Base-by-base conservation (phyloP, 1,139 yeast species). In the Lizanozyma gosingica region DNA sequence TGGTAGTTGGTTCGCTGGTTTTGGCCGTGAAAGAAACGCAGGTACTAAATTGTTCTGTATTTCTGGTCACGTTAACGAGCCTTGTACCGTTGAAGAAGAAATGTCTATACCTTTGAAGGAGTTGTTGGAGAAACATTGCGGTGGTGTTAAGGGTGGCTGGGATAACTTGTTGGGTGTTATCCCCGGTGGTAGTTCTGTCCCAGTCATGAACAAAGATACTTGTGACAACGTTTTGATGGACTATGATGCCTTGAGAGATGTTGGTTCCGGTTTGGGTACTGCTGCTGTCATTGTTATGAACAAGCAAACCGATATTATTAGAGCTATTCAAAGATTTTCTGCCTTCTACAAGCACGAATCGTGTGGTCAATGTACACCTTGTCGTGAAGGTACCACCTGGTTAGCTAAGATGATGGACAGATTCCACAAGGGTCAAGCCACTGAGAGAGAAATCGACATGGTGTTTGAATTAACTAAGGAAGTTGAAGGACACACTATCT, bases 301-400 rank as follows among this genome's bases (percentile, higher is more conserved):
- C 68, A 83, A 84, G 68, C 78, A 80, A 54, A 83, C 94, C 35
- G 95, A 85, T 59, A 76, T 85, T 44, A 78, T 85, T 45, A 76
- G 87, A 51, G 94, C 92, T 48, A 85, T 85, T 58, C 94, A 86
- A 63, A 76, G 95, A 62, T 77, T 86, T 54, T 63, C 90, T 37
- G 78, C 82, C 40, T 85, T 85, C 61, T 86, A 84, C 69, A 83
- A 82, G 67, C 95, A 85, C 63, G 95, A 85, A 71, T 83, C 94
- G 9, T 85, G 95, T 67, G 95, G 95, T 46, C 95, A 85, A 67
- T 85, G 95, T 70, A 85, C 95, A 14, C 95, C 95, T 44, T 86
- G 95, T 67, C 80, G 95, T 63, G 95, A 86, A 67, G 95, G 95
- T 46, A 86, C 95, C 38, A 82, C 94, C 29, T 85, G 92, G 84